Evolutionary conservation across 2,329 filamentous ascomycete species (phyloP), one percentile per base, ranked within the genome.

Genomic region (Sclerotinia glacialis): DNA sequence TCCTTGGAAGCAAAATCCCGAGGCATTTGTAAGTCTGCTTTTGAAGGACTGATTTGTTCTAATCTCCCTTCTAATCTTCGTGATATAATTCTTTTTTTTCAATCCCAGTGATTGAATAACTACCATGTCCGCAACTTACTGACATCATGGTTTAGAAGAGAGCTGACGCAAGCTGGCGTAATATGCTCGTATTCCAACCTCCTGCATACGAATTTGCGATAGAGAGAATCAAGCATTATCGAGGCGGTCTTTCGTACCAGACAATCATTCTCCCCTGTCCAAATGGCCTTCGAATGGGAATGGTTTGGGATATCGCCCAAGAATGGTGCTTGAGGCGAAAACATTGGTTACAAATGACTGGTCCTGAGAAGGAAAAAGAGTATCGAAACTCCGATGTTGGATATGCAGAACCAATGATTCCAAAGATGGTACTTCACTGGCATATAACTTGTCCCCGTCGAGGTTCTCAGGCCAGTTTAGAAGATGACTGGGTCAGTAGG

Each of bases 131-230:
- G 31, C 58, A 18, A 18, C 8, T 21, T 28, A 18, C 58, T 61
- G 21, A 61, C 44, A 49, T 16, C 8, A 37, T 8, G 5, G 34
- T 49, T 26, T 18, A 61, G 58, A 59, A 60, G 16, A 65, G 64
- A 61, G 64, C 64, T 5, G 54, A 65, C 52, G 64, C 64, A 31
- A 65, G 46, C 46, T 65, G 64, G 64, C 54, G 64, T 34, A 12
- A 59, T 7, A 65, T 65, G 54, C 64, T 65, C 12, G 64, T 65
- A 21, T 65, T 60, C 5, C 64, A 65, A 65, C 64, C 64, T 18
- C 54, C 64, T 12, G 60, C 46, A 9, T 60, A 54, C 16, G 18
- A 34, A 21, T 58, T 65, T 26, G 46, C 26, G 23, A 61, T 65
- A 56, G n/a, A 28, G 31, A 46, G 47, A 28, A 23, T 65, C 9